These are phyloP conservation scores for Globisporangium mamillatum DNA, from an alignment of 352 stramenopile species.

Conservation along the genomic window DNA sequence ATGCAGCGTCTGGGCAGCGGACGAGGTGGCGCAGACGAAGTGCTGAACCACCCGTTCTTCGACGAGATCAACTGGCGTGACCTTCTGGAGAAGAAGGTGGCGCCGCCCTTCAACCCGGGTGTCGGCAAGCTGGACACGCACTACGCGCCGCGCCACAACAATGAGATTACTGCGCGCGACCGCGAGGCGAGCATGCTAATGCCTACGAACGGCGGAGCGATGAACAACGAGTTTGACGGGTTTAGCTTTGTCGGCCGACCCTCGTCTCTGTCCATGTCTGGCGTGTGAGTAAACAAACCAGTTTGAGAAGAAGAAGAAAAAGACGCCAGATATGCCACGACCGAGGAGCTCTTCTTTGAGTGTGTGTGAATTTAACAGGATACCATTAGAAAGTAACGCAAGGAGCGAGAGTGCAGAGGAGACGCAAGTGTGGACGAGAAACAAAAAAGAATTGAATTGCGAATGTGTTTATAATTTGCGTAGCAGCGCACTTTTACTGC, in stretches of 20 bases:
- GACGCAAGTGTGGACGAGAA: constrained; percentile 1
- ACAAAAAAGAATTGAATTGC: constrained; percentile 13
- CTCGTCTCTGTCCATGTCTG: constrained; percentile 54
- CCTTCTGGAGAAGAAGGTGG: constrained; percentile 76
- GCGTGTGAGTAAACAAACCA: constrained; percentile 10
- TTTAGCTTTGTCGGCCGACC: constrained; percentile 90
- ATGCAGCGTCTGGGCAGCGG: constrained; percentile 94
- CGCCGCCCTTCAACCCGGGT: constrained; percentile 86
- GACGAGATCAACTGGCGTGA: constrained; percentile 90
- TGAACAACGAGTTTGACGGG: constrained; percentile 83
- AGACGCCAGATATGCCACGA: background rate
- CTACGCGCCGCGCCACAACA: constrained; percentile 84
- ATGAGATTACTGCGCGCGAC: constrained; percentile 86
- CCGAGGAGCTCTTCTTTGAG: constrained; percentile 1
- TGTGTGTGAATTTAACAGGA: constrained; percentile 13
- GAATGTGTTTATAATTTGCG: background rate
- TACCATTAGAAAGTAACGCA: constrained; percentile 11
- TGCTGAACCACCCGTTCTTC: constrained; percentile 92
- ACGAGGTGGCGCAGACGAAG: constrained; percentile 81
- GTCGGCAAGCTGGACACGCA: constrained; percentile 86
- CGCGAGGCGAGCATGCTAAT: constrained; percentile 77
- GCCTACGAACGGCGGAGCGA: constrained; percentile 36
- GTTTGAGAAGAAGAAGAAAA: background rate
- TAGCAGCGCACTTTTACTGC: no score
- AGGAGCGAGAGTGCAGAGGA: background rate